Evolutionary conservation across 257 asterid species (phyloP), one percentile per base, ranked within the genome.

Genomic region (Osmanthus fragrans): DNA sequence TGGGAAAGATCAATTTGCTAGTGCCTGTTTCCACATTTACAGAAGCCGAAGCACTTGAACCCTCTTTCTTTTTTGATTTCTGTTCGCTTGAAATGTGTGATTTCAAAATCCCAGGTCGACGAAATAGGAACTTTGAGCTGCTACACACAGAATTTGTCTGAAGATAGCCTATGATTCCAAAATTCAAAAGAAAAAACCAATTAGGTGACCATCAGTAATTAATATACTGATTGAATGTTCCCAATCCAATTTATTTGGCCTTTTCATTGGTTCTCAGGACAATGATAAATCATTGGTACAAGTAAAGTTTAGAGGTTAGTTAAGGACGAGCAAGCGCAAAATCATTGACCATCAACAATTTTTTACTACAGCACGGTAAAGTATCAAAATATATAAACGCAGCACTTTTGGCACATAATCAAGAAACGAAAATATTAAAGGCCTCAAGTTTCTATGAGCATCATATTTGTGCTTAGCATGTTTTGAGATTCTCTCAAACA

Each of bases 101-200:
- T 74, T 86, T 84, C 79, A 89, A 73, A 75, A 81, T 79, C 75
- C 89, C 85, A 60, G 79, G 83, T 25, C 84, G 76, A 32, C 36
- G 89, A 33, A 91, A 80, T 12, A 96, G 83, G 63, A 90, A 82
- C 86, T 96, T 96, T 51, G 99, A 90, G 86, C 92, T 92, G 87
- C 97, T 90, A 80, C 91, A 81, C 73, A 84, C 77, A 18, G 96
- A 90, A 73, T 37, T 82, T 60, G 76, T 74, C 58, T 76, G 81
- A 75, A 42, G 78, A 79, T 64, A 68, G 71, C 87, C 98, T 90
- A 87, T 80, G 51, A 78, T 36, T 68, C n/a, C 39, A 75, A 11
- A 56, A 34, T 40, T 21, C 45, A 3, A 74, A 10, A 30, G 40
- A 68, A 58, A 45, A 72, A 75, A 60, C 9, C 23, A 33, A 3